Evolutionary conservation across 2,329 filamentous ascomycete species (phyloP).

Genomic region (Trichophyton benhamiae): DNA sequence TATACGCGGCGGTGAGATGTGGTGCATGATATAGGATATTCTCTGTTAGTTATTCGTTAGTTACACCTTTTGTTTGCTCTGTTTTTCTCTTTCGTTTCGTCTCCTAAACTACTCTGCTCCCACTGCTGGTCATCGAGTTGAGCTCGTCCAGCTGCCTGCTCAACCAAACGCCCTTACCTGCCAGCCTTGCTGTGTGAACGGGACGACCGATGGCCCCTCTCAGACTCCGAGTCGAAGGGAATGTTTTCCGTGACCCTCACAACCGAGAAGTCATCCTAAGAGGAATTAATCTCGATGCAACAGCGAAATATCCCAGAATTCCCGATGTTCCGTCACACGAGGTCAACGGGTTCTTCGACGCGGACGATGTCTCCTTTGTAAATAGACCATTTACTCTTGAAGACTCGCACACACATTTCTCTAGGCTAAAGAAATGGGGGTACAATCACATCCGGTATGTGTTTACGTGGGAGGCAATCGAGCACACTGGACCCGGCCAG

Average conservation of each 20-base stretch:
- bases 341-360: conserved; percentile 72
- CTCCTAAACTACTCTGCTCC: not conserved
- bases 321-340: conserved; percentile 75
- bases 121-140: not conserved
- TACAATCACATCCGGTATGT: conserved; percentile 96
- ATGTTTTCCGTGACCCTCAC: conserved; percentile 66
- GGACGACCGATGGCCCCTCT: conserved; percentile 52
- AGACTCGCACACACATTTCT: conserved; percentile 77
- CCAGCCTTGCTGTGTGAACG: not conserved
- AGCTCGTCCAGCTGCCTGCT: not conserved
- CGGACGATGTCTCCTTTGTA: conserved; percentile 81
- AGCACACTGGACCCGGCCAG: conserved; percentile 74
- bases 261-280: conserved; percentile 78
- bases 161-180: not conserved
- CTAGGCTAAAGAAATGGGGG: conserved; percentile 71
- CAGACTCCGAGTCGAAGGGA: conserved; percentile 71
- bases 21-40: not conserved
- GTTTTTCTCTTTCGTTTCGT: not conserved
- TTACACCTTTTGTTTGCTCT: not conserved
- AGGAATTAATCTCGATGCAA: conserved; percentile 86
- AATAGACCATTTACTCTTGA: conserved; percentile 69
- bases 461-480: conserved; percentile 98
- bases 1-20: not conserved
- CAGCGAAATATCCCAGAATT: conserved; percentile 74
- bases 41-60: not conserved